A percentile compares a stretch with the other conserved stretches of the same genome.
Evolutionary conservation across 2,329 filamentous ascomycete species (phyloP).

Genomic region (Claviceps arundinis): DNA sequence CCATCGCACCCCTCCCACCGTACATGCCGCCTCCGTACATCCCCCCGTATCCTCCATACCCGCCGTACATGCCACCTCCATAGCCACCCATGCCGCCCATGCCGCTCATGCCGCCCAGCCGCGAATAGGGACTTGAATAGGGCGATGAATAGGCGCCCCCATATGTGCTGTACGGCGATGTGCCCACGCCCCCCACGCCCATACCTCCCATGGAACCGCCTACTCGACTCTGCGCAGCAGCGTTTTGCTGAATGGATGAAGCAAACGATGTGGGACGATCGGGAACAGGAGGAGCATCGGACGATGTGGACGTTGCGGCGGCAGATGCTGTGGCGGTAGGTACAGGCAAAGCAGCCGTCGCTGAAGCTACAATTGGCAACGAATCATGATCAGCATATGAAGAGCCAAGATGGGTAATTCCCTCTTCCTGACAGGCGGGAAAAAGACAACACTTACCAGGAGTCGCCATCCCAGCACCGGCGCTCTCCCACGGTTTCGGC

Average conservation of each 20-base stretch:
- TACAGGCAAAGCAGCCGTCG: constrained; percentile 15
- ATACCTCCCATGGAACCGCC: constrained; percentile 22
- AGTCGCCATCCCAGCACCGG: constrained; percentile 43
- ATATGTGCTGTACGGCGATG: constrained; percentile 36
- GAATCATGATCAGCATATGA: constrained; percentile 13
- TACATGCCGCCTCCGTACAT: constrained; percentile 28
- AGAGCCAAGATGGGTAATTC: neutral
- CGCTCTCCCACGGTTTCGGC: constrained; percentile 93
- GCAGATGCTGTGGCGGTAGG: constrained; percentile 25
- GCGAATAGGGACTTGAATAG: constrained; percentile 28
- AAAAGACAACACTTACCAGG: constrained; percentile 27
- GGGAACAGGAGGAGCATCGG: constrained; percentile 57
- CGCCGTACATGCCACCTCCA: constrained; percentile 32
- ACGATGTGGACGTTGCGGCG: constrained; percentile 23
- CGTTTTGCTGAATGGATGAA: constrained; percentile 74
- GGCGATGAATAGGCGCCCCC: constrained; percentile 25
- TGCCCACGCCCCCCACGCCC: constrained; percentile 33
- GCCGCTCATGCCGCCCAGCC: constrained; percentile 33
- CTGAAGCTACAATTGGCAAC: constrained; percentile 18
- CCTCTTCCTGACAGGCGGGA: neutral
- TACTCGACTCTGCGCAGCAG: constrained; percentile 59
- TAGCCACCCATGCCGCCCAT: constrained; percentile 22
- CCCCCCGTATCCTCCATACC: constrained; percentile 16
- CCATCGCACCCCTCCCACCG: constrained; percentile 29
- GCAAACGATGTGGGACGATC: constrained; percentile 67